A percentile compares a stretch with the other conserved stretches of the same genome.
phyloP scores from a whole-genome alignment of 331 rosid species.

The Quercus lobata region DNA sequence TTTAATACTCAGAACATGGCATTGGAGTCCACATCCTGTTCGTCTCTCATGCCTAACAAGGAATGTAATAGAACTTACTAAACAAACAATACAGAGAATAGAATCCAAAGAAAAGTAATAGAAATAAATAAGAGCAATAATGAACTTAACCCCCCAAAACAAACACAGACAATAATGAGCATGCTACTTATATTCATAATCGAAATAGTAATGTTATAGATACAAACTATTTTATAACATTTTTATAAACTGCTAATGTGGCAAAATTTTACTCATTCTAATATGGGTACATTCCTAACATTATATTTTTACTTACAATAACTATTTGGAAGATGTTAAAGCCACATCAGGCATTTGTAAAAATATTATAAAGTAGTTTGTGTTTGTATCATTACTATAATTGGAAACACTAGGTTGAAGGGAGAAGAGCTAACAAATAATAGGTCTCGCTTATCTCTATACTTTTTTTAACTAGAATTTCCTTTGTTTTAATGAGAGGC shows the following conservation, averaged over 20 bases:
- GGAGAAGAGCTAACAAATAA: neutral
- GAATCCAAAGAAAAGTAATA: slow-evolving; percentile 27
- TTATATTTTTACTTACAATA: too few species aligned
- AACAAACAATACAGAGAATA: neutral
- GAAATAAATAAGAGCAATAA: slow-evolving; percentile 5
- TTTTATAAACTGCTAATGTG: too few species aligned
- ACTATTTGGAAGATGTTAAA: too few species aligned
- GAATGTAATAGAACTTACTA: neutral
- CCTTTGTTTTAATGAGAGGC: fast-evolving
- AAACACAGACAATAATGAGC: neutral
- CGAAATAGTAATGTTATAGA: too few species aligned
- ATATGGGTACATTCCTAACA: fast-evolving
- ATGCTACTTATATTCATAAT: neutral
- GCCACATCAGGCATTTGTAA: fast-evolving
- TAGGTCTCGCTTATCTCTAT: fast-evolving
- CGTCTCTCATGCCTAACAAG: slow-evolving; percentile 23
- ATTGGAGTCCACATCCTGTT: neutral
- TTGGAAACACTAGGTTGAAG: neutral
- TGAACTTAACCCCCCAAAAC: neutral
- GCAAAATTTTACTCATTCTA: too few species aligned
- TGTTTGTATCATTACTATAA: fast-evolving
- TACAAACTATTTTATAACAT: too few species aligned
- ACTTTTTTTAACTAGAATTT: too few species aligned
- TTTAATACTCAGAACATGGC: neutral
- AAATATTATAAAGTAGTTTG: too few species aligned